These are phyloP conservation scores for Arachis hypogaea DNA, from an alignment of 306 rosid genomes.

Conservation along the genomic window DNA sequence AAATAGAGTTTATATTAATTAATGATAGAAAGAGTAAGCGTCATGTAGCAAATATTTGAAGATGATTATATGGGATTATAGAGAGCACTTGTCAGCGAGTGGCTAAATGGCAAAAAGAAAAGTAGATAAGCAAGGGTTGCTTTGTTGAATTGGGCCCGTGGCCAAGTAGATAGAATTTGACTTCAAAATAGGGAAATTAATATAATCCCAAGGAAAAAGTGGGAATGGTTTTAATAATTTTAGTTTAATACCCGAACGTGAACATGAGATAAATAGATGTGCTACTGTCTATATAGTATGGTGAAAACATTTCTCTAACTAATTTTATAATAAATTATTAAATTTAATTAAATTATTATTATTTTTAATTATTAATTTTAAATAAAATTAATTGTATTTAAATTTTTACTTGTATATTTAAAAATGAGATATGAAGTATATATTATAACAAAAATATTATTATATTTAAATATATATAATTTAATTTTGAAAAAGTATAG, in stretches of 20 bases:
- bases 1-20: background rate
- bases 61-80: background rate
- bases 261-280: background rate
- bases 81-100: constrained; percentile 47
- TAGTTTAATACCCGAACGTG: background rate
- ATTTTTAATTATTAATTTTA: too few relatives aligned
- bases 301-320: too few relatives aligned
- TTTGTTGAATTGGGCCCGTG: constrained; percentile 41
- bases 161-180: constrained; percentile 55
- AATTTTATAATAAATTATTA: too few relatives aligned
- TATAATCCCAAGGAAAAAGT: background rate
- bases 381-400: too few relatives aligned
- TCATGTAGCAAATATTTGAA: constrained; percentile 35
- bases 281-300: background rate
- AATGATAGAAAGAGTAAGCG: constrained; percentile 26
- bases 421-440: too few relatives aligned
- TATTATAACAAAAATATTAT: too few relatives aligned
- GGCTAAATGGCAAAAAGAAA: constrained; percentile 45
- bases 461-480: too few relatives aligned
- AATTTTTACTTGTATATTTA: too few relatives aligned
- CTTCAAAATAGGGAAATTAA: constrained; percentile 48
- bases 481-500: too few relatives aligned
- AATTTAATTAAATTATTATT: too few relatives aligned
- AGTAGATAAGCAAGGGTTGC: constrained; percentile 35
- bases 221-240: constrained; percentile 10